phyloP scores from a whole-genome alignment of 225 moss, liverwort and hornwort genomes.

The Ulota crispa region DNA sequence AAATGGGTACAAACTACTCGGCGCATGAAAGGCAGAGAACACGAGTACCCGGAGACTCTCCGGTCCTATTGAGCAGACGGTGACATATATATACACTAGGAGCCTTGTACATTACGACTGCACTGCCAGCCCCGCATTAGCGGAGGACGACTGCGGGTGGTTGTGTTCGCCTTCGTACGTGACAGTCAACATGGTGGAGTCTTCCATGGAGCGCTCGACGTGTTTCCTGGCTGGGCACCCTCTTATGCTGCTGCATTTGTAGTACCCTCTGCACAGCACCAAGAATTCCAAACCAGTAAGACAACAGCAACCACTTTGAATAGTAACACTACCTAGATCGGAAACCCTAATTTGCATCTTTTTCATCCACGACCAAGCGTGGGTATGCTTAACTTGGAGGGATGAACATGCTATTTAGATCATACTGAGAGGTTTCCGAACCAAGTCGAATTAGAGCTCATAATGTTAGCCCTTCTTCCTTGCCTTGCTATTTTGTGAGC shows the following conservation, averaged over 20 bases:
- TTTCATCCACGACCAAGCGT: neutral
- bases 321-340: neutral
- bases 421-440: neutral
- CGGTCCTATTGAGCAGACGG: constrained; percentile 7
- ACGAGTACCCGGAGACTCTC: no score
- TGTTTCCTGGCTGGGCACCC: constrained; percentile 98
- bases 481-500: no score
- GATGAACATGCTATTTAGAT: neutral
- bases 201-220: constrained; percentile 87
- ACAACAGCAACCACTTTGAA: neutral
- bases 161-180: constrained; percentile 97
- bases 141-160: constrained; percentile 69
- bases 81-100: constrained; percentile 14
- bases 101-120: constrained; percentile 17
- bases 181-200: constrained; percentile 83
- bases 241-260: constrained; percentile 95
- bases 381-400: no score
- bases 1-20: constrained; percentile 30
- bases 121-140: constrained; percentile 41
- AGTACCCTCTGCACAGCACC: constrained; percentile 72
- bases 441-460: neutral
- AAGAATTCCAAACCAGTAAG: neutral
- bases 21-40: constrained; percentile 10
- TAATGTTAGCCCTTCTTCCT: no score
- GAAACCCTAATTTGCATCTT: neutral